These are phyloP conservation scores for Colletotrichum gigasporum DNA, from an alignment of 2,329 filamentous ascomycete genomes.

Conservation along the genomic window DNA sequence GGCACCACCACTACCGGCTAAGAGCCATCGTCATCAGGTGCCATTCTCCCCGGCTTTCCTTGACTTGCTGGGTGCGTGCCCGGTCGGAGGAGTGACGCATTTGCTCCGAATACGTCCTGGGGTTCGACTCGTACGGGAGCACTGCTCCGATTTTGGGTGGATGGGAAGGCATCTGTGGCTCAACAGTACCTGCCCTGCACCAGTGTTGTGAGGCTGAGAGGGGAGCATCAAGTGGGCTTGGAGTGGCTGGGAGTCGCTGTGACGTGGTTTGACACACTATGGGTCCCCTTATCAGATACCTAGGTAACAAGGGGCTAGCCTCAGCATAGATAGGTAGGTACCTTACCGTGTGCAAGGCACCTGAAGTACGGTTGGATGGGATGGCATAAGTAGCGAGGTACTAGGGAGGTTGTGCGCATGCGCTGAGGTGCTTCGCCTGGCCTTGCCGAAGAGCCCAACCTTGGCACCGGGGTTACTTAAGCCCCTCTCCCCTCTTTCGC, in stretches of 20 bases:
- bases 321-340: no score
- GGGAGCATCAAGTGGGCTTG: no score
- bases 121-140: constrained; percentile 5
- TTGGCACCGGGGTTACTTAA: constrained; percentile 29
- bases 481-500: constrained; percentile 27
- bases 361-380: not conserved
- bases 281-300: no score
- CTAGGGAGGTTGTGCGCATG: not conserved
- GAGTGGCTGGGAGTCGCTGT: no score
- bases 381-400: not conserved
- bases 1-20: no score
- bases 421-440: not conserved
- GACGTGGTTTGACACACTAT: no score
- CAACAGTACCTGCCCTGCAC: no score
- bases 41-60: not conserved
- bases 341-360: no score
- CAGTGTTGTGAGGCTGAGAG: not conserved
- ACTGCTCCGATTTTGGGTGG: not conserved
- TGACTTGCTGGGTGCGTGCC: not conserved
- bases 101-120: not conserved
- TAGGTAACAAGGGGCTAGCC: no score
- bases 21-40: not conserved
- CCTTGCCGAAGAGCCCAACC: constrained; percentile 14
- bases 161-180: no score
- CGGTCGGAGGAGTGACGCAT: constrained; percentile 5